Base-by-base conservation (phyloP, 2,329 filamentous ascomycete genomes). In the Trichophyton mentagrophytes region DNA sequence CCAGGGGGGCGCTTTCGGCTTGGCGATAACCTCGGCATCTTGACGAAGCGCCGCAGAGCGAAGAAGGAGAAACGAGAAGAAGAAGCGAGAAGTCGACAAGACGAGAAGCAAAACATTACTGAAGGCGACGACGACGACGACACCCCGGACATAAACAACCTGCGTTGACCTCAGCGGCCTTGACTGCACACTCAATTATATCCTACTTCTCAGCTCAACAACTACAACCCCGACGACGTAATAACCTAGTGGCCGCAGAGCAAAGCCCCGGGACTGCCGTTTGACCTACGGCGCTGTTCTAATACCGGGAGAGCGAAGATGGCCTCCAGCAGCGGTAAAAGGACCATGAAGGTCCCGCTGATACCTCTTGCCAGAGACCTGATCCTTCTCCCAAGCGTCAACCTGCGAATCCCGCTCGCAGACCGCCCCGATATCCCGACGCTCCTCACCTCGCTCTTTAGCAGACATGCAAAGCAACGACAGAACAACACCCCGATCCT, bases 371-470 rank as follows among this genome's bases (percentile, higher is more conserved):
- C 89, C 59, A 85, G 86, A 69, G 88, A 87, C 65, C 83, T 85
- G 64, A 88, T 96, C 66, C 84, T 97, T 46, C 82, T 96, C 8
- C 93, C 93, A 3, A 90, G 90, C 64, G 85, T 91, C 61, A 85
- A 91, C 58, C 82, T 95, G 67, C 87, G 91, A 67, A 88, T 97
- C 65, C 85, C 89, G 60, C 86, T 96, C 59, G 84, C 86, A 46
- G 85, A 86, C 73, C 89, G 92, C 58, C 85, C 89, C 66, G 93
- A 97, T 74, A 87, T 97, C 66, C 87, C 90, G 59, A 88, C 92
- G 58, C 83, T 97, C 51, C 84, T 99, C 61, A 88, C 90, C 20
- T 86, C 87, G 67, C 83, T 96, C 63, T 92, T 95, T 74, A 88
- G 88, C 68, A 85, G 85, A 66, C 85, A 86, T 30, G 82, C 83